Percentiles rank a stretch among this genome's conserved stretches.
These are phyloP conservation scores for Iris pallida DNA, from an alignment of 116 monocot species.

Conservation along the genomic window DNA sequence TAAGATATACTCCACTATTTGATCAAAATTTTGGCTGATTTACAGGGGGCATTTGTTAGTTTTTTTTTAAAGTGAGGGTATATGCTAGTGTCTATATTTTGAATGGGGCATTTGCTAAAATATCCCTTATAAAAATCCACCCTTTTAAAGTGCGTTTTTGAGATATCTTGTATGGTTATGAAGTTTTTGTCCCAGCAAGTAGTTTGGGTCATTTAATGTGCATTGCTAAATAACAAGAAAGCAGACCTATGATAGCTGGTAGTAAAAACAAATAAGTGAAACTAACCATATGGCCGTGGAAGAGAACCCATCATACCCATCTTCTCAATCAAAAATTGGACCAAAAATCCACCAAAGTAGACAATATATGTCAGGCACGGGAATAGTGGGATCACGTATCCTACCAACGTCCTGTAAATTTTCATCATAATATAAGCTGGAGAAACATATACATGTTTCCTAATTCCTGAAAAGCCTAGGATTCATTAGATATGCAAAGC, in stretches of 20 bases:
- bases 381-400: slow-evolving; percentile 62
- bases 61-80: no score
- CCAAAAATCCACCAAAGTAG: slow-evolving; percentile 79
- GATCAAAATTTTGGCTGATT: no score
- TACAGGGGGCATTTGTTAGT: no score
- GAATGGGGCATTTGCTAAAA: no score
- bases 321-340: slow-evolving; percentile 94
- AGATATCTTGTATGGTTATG: no score
- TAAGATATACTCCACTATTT: no score
- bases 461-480: background rate
- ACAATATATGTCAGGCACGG: slow-evolving; percentile 60
- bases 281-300: slow-evolving; percentile 86
- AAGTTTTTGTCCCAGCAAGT: no score
- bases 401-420: slow-evolving; percentile 61
- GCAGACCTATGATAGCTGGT: background rate
- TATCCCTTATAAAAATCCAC: no score
- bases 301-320: slow-evolving; percentile 99
- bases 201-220: no score
- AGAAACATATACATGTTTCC: background rate
- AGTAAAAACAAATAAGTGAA: slow-evolving; percentile 4
- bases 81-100: no score
- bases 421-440: slow-evolving; percentile 9
- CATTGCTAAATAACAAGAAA: background rate
- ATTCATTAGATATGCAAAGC: background rate
- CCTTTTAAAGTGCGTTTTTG: no score